Evolutionary conservation across 2,329 filamentous ascomycete genomes (phyloP).

Genomic region (Alternaria rosae): DNA sequence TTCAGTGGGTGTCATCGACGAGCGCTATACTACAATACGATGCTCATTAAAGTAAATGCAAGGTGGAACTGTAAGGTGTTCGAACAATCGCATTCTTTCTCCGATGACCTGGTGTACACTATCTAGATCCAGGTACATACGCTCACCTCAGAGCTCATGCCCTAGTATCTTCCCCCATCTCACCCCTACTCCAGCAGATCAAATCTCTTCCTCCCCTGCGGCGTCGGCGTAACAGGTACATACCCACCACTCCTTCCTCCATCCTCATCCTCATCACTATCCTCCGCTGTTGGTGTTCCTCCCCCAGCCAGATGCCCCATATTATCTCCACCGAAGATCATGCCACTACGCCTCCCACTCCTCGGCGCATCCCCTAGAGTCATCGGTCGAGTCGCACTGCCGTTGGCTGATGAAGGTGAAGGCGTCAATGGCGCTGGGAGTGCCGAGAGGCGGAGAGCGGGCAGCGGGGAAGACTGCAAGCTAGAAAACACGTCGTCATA

Average conservation of each 20-base stretch:
- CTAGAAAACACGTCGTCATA: constrained; percentile 17
- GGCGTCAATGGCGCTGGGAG: background rate
- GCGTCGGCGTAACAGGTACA: background rate
- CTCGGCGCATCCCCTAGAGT: background rate
- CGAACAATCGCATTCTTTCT: background rate
- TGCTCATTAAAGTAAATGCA: background rate
- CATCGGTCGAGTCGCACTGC: background rate
- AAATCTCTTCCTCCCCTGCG: background rate
- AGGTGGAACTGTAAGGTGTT: fast-evolving
- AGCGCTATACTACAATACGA: background rate
- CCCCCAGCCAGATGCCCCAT: background rate
- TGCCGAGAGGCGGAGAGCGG: background rate
- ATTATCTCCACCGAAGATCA: background rate
- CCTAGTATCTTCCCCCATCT: background rate
- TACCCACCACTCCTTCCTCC: background rate
- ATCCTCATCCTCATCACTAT: background rate
- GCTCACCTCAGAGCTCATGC: background rate
- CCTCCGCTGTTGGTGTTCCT: background rate
- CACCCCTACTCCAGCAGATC: background rate
- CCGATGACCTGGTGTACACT: background rate
- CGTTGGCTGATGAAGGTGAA: background rate
- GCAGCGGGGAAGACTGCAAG: background rate
- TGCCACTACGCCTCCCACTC: background rate
- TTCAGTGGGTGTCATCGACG: too few relatives aligned
- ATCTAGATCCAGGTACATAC: background rate